A percentile compares a stretch with the other conserved stretches of the same genome.
These are phyloP conservation scores for Candida sithepensis DNA, from an alignment of 805 yeast genomes.

Conservation along the genomic window DNA sequence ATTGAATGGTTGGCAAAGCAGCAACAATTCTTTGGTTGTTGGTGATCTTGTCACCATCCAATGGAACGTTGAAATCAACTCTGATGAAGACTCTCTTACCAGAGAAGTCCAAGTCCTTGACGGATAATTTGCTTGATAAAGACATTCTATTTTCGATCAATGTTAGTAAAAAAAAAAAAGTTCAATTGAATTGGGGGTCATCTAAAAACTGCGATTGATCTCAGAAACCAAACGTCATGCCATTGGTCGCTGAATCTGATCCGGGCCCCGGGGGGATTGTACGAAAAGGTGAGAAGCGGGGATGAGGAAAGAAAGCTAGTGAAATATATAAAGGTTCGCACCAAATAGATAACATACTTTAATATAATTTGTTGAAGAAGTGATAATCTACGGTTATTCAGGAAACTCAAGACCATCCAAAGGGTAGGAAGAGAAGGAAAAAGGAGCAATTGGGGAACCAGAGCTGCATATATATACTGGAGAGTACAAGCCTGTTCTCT, in stretches of 20 bases:
- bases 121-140: conserved; percentile 87
- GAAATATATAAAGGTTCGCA: too few relatives aligned
- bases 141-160: conserved; percentile 55
- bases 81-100: conserved; percentile 98
- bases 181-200: neutral
- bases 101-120: conserved; percentile 80
- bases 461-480: neutral
- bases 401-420: neutral
- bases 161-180: neutral
- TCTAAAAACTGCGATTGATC: too few relatives aligned
- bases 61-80: conserved; percentile 94
- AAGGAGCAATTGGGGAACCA: neutral
- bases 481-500: too few relatives aligned
- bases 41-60: conserved; percentile 95
- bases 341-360: too few relatives aligned
- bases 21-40: conserved; percentile 99
- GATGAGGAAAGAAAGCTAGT: neutral
- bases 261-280: too few relatives aligned
- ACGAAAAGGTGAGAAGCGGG: neutral
- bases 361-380: neutral
- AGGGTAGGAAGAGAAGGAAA: neutral
- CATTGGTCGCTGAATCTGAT: too few relatives aligned
- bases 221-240: too few relatives aligned
- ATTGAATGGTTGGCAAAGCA: conserved; percentile 97
- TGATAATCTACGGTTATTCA: neutral